Evolutionary conservation across 2,329 filamentous ascomycete species (phyloP).

Genomic region (Diaporthe sp.): DNA sequence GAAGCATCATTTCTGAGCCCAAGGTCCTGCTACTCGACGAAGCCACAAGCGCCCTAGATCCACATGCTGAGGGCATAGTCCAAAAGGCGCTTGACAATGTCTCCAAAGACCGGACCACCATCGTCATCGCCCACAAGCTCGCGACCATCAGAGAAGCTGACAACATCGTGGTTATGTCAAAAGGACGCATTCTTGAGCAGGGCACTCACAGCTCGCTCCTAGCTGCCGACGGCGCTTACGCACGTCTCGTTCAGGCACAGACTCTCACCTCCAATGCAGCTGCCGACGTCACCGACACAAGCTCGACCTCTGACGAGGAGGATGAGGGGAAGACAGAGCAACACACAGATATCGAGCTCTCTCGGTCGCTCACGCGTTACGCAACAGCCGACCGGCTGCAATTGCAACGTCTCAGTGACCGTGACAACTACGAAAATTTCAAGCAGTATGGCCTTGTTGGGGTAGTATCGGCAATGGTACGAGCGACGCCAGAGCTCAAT

Average conservation of each 20-base stretch:
- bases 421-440: conserved; percentile 7
- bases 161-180: conserved; percentile 70
- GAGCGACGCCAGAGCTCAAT: not conserved
- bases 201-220: conserved; percentile 69
- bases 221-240: conserved; percentile 57
- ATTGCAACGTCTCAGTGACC: not conserved
- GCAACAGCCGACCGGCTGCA: not conserved
- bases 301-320: conserved; percentile 28
- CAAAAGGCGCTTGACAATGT: conserved; percentile 44
- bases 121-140: conserved; percentile 71
- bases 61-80: conserved; percentile 68
- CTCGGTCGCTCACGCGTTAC: not conserved
- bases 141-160: conserved; percentile 69
- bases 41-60: conserved; percentile 68
- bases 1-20: conserved; percentile 21
- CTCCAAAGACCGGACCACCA: conserved; percentile 67
- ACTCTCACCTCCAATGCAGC: conserved; percentile 32
- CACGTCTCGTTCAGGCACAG: conserved; percentile 55
- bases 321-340: conserved; percentile 3
- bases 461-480: not conserved
- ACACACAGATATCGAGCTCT: not conserved
- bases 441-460: conserved; percentile 1
- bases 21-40: conserved; percentile 54
- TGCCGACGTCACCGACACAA: not conserved
- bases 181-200: conserved; percentile 67